Base-by-base conservation (phyloP, 768 basidiomycete genomes). In the Mycena pura region DNA sequence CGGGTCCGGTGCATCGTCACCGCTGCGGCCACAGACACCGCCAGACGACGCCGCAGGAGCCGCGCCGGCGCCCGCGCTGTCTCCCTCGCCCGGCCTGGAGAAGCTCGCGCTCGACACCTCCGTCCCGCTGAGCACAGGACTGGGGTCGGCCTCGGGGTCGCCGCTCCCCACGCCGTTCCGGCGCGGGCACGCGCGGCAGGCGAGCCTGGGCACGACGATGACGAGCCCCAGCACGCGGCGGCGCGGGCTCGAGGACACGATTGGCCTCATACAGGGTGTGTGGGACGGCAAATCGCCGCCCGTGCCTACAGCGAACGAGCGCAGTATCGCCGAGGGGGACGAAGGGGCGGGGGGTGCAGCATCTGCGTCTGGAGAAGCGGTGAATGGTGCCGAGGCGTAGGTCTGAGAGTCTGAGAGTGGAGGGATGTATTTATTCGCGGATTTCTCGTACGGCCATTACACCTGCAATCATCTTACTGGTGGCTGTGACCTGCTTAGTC, bases 181-280 rank as follows among this genome's bases (percentile, higher is more conserved):
- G 63, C 86, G 90, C 44, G 87, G 91, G 21, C 92, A 92, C 67
- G 83, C 81, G 5, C 82, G 93, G 41, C 87, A 91, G 69, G 87
- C 89, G 51, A 95, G 93, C 69, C 76, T 98, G 62, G 96, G 96
- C 3, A 98, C 96, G 65, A 98, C 96, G 65, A 91, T 90, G 87
- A 96, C 96, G 54, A 92, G 90, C 70, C 96, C 97, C 15, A 95
- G 92, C 73, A 99, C 90, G 51, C 80, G 97, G 64, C 80, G 96
- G 76, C 80, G 96, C 72, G 93, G 92, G 72, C 76, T 99, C 70
- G 96, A 98, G 81, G 95, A 91, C 72, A 99, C 97, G 51, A 93
- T 95, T 80, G 90, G 90, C 63, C 84, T 98, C 72, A 96, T 99
- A 69, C 90, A 95, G 76, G 93, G 94, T 68, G 96, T 92, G 6